A percentile compares a stretch with the other conserved stretches of the same genome.
Conservation (phyloP, 2,329 filamentous ascomycete species). For the Stagonosporopsis cucurbitacearum region DNA sequence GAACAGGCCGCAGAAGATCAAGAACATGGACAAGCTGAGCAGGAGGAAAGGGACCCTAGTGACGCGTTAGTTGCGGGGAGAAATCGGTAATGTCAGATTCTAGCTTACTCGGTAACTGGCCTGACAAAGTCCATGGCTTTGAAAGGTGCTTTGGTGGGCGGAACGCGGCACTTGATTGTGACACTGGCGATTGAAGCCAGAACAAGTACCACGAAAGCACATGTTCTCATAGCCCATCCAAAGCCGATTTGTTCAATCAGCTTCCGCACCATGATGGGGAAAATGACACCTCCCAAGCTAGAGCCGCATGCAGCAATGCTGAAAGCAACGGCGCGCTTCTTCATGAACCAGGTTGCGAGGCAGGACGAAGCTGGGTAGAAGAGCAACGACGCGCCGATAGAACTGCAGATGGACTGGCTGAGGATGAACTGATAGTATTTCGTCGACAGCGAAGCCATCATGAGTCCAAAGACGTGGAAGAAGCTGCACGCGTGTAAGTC, state of each 20-base stretch:
- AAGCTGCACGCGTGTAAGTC: neutral
- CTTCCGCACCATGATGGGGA: neutral
- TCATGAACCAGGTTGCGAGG: neutral
- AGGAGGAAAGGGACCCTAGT: no score
- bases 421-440: conserved; percentile 60
- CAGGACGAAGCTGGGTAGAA: neutral
- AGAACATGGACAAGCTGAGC: neutral
- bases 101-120: no score
- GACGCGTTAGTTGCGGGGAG: neutral
- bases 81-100: no score
- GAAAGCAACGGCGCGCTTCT: conserved; percentile 37
- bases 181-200: conserved; percentile 4
- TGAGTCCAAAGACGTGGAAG: conserved; percentile 61
- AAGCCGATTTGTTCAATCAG: conserved; percentile 57
- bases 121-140: no score
- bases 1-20: neutral
- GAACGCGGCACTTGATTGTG: neutral
- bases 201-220: conserved; percentile 65
- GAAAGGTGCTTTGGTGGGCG: no score
- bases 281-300: conserved; percentile 18
- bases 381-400: conserved; percentile 46
- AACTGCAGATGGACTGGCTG: conserved; percentile 57
- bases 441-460: conserved; percentile 63
- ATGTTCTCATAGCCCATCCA: conserved; percentile 55
- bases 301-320: conserved; percentile 54